These are phyloP conservation scores for Plasmodium gallinaceum DNA, from an alignment of 169 alveolate genomes.

Conservation along the genomic window DNA sequence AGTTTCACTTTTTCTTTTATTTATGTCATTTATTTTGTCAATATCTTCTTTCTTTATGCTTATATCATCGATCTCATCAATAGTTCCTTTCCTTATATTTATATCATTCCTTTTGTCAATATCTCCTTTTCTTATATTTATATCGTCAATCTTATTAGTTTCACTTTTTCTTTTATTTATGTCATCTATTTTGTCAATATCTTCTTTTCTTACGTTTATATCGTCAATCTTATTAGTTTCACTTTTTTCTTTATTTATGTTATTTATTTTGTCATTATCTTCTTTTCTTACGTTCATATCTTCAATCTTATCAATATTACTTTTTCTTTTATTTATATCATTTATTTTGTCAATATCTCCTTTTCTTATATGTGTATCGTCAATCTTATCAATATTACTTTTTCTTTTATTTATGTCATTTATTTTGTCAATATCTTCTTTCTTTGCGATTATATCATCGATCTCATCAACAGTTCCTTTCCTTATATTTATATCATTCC, in stretches of 20 bases:
- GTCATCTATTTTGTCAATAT: background rate
- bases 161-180: background rate
- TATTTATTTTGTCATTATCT: background rate
- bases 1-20: background rate
- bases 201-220: background rate
- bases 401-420: background rate
- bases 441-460: background rate
- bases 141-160: background rate
- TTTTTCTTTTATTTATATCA: background rate
- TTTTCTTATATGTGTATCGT: background rate
- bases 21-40: background rate
- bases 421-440: background rate
- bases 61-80: background rate
- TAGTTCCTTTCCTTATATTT: background rate
- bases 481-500: background rate
- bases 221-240: background rate
- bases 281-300: background rate
- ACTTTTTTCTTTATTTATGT: background rate
- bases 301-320: background rate
- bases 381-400: background rate
- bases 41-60: background rate
- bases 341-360: background rate
- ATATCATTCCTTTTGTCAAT: background rate
- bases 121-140: background rate
- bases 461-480: background rate